Percentiles rank a stretch among this genome's conserved stretches.
Conservation (phyloP, 495 filamentous ascomycete genomes). For the Hypoxylon rickii region DNA sequence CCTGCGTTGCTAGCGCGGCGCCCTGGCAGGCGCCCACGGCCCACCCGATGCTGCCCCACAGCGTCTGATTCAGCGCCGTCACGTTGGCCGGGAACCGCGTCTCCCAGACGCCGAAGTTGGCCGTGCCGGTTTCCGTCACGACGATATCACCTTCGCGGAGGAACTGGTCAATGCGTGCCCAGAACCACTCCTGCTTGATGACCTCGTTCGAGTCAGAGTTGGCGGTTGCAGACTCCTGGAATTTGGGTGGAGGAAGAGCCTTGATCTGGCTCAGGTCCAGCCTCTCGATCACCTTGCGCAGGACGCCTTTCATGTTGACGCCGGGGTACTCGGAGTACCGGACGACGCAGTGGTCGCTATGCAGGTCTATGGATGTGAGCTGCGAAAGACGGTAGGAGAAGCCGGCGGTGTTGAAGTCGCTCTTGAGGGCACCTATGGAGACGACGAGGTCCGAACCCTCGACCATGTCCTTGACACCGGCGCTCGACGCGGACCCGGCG, state of each 20-base stretch:
- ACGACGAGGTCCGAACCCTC: slow-evolving; percentile 84
- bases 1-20: slow-evolving; percentile 71
- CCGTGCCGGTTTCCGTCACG: slow-evolving; percentile 86
- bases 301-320: slow-evolving; percentile 83
- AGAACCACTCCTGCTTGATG: slow-evolving; percentile 87
- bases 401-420: slow-evolving; percentile 89
- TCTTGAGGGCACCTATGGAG: slow-evolving; percentile 78
- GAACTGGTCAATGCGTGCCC: slow-evolving; percentile 81
- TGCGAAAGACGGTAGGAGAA: slow-evolving; percentile 85
- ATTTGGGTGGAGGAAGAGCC: slow-evolving; percentile 46
- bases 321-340: slow-evolving; percentile 83
- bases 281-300: slow-evolving; percentile 70
- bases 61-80: slow-evolving; percentile 77
- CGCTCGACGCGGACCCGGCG: slow-evolving; percentile 75
- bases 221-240: slow-evolving; percentile 56
- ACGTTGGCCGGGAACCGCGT: slow-evolving; percentile 78
- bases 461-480: slow-evolving; percentile 71
- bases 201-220: slow-evolving; percentile 37
- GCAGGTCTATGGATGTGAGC: slow-evolving; percentile 85
- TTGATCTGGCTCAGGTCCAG: slow-evolving; percentile 63
- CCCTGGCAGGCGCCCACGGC: slow-evolving; percentile 79
- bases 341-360: slow-evolving; percentile 75
- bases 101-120: slow-evolving; percentile 90
- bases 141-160: slow-evolving; percentile 76
- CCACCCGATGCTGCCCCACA: slow-evolving; percentile 90